These are phyloP conservation scores for Malbranchea cinnamomea DNA, from an alignment of 2,329 filamentous ascomycete genomes.

Conservation along the genomic window DNA sequence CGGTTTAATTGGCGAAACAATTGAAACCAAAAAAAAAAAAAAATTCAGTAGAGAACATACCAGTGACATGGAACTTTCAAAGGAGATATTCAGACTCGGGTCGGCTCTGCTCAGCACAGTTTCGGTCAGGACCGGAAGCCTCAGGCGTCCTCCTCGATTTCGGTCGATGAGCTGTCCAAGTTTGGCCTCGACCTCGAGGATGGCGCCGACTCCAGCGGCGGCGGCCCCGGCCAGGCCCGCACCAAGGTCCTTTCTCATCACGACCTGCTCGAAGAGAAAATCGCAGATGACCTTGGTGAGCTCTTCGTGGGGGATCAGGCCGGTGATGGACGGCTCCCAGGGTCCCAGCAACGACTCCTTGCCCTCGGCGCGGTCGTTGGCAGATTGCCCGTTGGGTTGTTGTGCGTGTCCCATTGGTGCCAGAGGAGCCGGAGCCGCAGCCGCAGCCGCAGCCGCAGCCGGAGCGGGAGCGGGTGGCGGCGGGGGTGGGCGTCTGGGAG, in stretches of 20 bases:
- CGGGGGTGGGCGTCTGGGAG: constrained; percentile 3
- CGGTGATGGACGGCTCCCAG: constrained; percentile 49
- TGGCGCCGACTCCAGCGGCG: constrained; percentile 48
- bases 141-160: constrained; percentile 53
- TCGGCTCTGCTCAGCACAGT: constrained; percentile 49
- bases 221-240: constrained; percentile 40
- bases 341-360: constrained; percentile 19
- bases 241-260: constrained; percentile 48
- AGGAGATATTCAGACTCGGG: constrained; percentile 41
- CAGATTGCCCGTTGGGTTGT: too few relatives aligned
- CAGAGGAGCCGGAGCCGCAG: constrained; percentile 14
- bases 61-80: constrained; percentile 82
- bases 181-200: constrained; percentile 90
- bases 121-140: constrained; percentile 53
- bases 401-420: too few relatives aligned
- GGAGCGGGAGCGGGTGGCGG: constrained; percentile 9
- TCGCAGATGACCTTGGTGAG: constrained; percentile 64
- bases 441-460: constrained; percentile 16
- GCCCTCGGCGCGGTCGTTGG: too few relatives aligned
- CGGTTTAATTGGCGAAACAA: too few relatives aligned
- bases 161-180: constrained; percentile 67
- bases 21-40: background rate
- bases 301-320: constrained; percentile 56
- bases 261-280: constrained; percentile 59
- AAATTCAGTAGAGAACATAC: constrained; percentile 35